These are phyloP conservation scores for Tephrocybe sp. DNA, from an alignment of 768 basidiomycete species.

Conservation along the genomic window DNA sequence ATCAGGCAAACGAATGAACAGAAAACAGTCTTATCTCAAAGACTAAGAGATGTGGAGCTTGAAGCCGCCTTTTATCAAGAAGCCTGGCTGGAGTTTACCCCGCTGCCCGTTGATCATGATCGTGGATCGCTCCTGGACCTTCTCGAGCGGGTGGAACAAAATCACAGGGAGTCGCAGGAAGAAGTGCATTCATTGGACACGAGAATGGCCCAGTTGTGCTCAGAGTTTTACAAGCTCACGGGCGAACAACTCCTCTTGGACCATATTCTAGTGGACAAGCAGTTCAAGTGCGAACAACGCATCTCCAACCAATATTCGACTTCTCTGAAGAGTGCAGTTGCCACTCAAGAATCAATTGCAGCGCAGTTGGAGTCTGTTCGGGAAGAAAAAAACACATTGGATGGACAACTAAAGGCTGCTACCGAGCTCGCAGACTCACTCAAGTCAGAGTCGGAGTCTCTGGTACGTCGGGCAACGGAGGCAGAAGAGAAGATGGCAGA, in stretches of 20 bases:
- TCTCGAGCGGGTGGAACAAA: slow-evolving; percentile 5
- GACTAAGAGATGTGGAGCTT: slow-evolving; percentile 30
- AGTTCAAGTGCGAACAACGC: slow-evolving; percentile 25
- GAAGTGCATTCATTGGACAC: slow-evolving; percentile 10
- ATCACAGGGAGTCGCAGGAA: slow-evolving; percentile 3
- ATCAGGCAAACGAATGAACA: slow-evolving; percentile 56
- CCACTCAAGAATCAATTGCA: slow-evolving; percentile 40
- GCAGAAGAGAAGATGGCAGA: slow-evolving; percentile 27
- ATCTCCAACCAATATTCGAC: slow-evolving; percentile 29
- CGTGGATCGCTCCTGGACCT: not conserved
- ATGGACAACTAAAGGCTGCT: slow-evolving; percentile 20
- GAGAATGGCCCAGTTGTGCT: slow-evolving; percentile 19
- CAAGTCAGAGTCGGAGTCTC: slow-evolving; percentile 18
- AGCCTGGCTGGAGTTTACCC: not conserved
- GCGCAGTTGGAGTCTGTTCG: slow-evolving; percentile 39
- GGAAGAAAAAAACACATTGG: slow-evolving; percentile 27
- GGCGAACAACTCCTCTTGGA: slow-evolving; percentile 33
- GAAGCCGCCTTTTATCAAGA: slow-evolving; percentile 29
- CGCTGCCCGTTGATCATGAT: not conserved
- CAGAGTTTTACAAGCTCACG: slow-evolving; percentile 35
- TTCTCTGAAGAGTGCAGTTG: slow-evolving; percentile 39
- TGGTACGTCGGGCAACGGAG: slow-evolving; percentile 19
- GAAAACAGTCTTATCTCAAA: slow-evolving; percentile 39
- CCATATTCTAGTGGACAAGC: slow-evolving; percentile 26
- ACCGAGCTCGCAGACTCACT: slow-evolving; percentile 20